phyloP scores from a whole-genome alignment of 202 grass and related monocot genomes.

The Thinopyrum obtusiflorum region DNA sequence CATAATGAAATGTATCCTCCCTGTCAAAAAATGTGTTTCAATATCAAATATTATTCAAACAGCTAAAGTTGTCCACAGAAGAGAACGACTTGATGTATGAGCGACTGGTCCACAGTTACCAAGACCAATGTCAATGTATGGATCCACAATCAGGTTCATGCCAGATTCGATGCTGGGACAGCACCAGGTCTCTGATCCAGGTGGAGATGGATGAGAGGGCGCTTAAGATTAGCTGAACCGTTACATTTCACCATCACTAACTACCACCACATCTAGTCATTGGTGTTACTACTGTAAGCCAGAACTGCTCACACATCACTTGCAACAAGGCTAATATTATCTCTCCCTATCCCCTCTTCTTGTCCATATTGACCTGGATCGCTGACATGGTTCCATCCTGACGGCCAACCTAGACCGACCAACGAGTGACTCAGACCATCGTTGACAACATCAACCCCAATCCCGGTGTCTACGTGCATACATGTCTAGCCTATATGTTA shows the following conservation, averaged over 20 bases:
- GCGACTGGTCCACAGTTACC: neutral
- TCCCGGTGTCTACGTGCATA: neutral
- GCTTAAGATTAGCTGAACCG: neutral
- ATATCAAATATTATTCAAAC: neutral
- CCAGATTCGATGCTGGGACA: neutral
- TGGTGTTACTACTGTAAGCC: neutral
- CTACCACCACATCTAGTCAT: neutral
- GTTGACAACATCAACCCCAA: neutral
- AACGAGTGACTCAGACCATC: neutral
- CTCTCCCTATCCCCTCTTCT: neutral
- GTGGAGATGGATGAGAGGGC: neutral
- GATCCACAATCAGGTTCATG: neutral
- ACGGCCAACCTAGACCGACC: neutral
- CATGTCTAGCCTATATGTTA: neutral
- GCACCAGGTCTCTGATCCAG: neutral
- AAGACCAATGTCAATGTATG: neutral
- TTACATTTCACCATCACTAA: neutral
- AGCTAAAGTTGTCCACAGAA: neutral
- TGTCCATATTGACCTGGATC: neutral
- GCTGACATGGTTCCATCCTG: neutral
- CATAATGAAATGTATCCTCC: neutral
- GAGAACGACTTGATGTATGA: neutral
- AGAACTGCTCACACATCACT: neutral
- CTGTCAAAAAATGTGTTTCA: neutral
- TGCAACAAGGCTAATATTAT: neutral